Conservation (phyloP, 192 early-diverging fungal species). For the Coemansia aciculifera region DNA sequence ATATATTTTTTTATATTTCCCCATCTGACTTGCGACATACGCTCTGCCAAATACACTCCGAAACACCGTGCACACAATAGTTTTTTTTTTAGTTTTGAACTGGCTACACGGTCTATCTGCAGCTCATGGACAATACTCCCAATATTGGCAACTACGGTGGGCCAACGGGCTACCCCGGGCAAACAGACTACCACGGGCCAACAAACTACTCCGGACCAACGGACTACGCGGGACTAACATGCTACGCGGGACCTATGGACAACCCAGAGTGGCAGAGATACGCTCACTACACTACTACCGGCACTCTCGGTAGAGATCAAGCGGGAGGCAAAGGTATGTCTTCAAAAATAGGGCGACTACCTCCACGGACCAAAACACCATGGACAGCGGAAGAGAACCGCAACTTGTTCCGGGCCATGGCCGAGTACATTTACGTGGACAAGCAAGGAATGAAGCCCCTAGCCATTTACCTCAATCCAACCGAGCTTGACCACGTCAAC, state of each 20-base stretch:
- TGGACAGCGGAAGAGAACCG: slow-evolving; percentile 39
- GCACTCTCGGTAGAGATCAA: not conserved
- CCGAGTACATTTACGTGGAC: slow-evolving; percentile 53
- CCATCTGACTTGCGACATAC: not conserved
- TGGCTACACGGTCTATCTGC: not conserved
- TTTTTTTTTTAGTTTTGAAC: not conserved
- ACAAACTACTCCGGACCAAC: not conserved
- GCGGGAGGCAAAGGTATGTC: not conserved
- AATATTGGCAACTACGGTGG: not conserved
- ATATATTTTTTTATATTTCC: not conserved
- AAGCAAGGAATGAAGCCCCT: slow-evolving; percentile 39
- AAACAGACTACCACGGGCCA: not conserved
- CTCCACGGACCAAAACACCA: slow-evolving; percentile 34
- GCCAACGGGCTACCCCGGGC: not conserved
- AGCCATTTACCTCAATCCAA: slow-evolving; percentile 42
- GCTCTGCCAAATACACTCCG: not conserved
- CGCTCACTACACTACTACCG: not conserved
- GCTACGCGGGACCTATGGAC: not conserved
- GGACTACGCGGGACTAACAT: too few relatives aligned
- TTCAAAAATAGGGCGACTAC: not conserved
- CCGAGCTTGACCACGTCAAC: slow-evolving; percentile 39
- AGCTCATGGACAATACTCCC: not conserved
- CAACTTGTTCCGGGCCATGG: slow-evolving; percentile 39
- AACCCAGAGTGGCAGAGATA: not conserved
- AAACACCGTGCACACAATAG: not conserved